Evolutionary conservation across 1,284 basidiomycete genomes (phyloP), one percentile per base, ranked within the genome.

Genomic region (Cryptococcus deneoformans): DNA sequence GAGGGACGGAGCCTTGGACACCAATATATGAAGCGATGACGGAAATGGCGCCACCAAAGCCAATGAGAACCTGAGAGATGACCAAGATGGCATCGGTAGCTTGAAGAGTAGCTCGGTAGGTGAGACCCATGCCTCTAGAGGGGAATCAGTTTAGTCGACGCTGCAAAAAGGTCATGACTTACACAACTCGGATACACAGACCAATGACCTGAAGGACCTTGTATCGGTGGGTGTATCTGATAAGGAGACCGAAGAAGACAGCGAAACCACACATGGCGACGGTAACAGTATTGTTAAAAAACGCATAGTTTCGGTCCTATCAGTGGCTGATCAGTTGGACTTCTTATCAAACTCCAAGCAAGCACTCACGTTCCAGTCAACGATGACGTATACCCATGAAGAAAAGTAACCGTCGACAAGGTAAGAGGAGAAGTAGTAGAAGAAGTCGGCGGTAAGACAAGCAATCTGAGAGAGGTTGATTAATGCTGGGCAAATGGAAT

Each of bases 181-280:
- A 65, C 63, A 75, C 58, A 56, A 64, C 57, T 43, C 71, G 62
- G 59, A 72, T 61, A 24, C 54, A 60, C 5, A 72, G 53, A 44
- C 71, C 71, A 10, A 54, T 52, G 24, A 74, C 46, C 53, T 73
- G 72, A 46, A 74, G 61, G 40, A 63, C 68, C 68, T 80, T 80
- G 78, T 78, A 82, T 2, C 77, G 68, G 55, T 79, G 76, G 40
- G 76, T 78, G 58, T 68, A 75, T 24, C 76, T 66, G 60, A 73
- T 66, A 45, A 78, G 60, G 5, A 76, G 46, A 8, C 79, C 80
- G 6, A 75, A 77, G 11, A 73, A 20, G 20, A 66, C 56, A 24
- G 71, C 73, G 58, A 79, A 77, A 50, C 71, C 52, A 61, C 74
- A 78, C 3, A 79, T 69, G 40, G 69, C 74, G 46, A 70, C 67